phyloP scores from a whole-genome alignment of 139 green algal species.

The Chlorella vulgaris region DNA sequence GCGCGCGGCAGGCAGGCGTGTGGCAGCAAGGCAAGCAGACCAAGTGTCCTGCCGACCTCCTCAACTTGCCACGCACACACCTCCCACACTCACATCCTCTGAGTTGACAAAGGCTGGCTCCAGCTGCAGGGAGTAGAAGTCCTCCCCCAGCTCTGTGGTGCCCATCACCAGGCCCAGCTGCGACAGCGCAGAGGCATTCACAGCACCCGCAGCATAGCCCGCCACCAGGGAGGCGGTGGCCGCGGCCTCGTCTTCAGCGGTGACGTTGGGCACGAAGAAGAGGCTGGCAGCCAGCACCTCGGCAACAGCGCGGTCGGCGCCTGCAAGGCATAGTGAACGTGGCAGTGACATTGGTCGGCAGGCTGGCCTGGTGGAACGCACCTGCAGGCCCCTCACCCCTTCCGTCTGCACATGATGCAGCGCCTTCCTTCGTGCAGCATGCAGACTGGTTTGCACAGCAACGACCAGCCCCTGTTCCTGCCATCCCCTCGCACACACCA shows the following conservation, averaged over 20 bases:
- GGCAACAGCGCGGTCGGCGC: background rate
- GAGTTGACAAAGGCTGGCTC: constrained; percentile 41
- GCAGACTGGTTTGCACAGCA: too few relatives aligned
- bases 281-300: background rate
- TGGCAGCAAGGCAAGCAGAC: too few relatives aligned
- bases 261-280: constrained; percentile 27
- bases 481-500: background rate
- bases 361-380: too few relatives aligned
- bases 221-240: background rate
- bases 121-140: constrained; percentile 34
- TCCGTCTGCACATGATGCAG: too few relatives aligned
- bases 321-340: constrained; percentile 9
- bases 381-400: too few relatives aligned
- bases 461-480: background rate
- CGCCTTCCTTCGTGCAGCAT: too few relatives aligned
- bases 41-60: too few relatives aligned
- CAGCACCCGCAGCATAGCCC: background rate
- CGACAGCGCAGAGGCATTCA: constrained; percentile 37
- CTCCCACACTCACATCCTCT: constrained; percentile 8
- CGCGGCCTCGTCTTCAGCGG: background rate
- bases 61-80: too few relatives aligned
- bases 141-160: constrained; percentile 5
- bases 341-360: background rate
- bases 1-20: too few relatives aligned
- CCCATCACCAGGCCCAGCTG: constrained; percentile 47